Percentiles rank a stretch among this genome's conserved stretches.
phyloP scores from a whole-genome alignment of 2,329 filamentous ascomycete genomes.

The Apiospora malaysiana region DNA sequence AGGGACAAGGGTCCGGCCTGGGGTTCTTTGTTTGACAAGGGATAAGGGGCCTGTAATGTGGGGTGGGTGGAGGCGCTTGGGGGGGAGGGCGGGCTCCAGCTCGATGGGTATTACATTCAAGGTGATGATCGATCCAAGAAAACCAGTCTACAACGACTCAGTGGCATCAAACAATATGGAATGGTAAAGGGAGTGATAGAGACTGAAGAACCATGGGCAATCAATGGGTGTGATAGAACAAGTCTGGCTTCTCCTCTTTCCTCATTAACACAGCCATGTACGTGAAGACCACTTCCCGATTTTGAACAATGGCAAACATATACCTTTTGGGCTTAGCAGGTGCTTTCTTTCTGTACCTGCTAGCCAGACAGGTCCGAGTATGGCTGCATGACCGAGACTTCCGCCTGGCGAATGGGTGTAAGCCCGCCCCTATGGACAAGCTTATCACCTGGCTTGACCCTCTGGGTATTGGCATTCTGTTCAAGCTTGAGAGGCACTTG shows the following conservation, averaged over 20 bases:
- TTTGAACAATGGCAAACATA: background rate
- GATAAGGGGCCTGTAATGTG: background rate
- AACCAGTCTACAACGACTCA: background rate
- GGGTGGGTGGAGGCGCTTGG: background rate
- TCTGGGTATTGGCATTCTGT: conserved; percentile 34
- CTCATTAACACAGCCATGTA: background rate
- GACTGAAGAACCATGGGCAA: background rate
- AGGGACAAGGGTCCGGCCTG: background rate
- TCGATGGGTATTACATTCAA: background rate
- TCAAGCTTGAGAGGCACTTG: conserved; percentile 29
- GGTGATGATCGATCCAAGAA: too few relatives aligned
- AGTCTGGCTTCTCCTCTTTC: background rate
- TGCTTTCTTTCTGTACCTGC: background rate
- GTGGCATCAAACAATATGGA: background rate
- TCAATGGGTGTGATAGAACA: background rate
- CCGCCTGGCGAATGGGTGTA: background rate
- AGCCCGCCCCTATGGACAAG: conserved; percentile 16
- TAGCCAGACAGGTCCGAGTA: background rate
- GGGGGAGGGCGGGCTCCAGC: background rate
- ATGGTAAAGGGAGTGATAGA: background rate
- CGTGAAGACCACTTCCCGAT: background rate
- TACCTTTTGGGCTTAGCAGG: background rate
- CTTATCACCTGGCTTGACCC: conserved; percentile 26
- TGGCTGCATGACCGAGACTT: background rate
- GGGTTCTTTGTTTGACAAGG: background rate